phyloP scores from a whole-genome alignment of 768 basidiomycete genomes.

The Lactarius pseudohatsudake region DNA sequence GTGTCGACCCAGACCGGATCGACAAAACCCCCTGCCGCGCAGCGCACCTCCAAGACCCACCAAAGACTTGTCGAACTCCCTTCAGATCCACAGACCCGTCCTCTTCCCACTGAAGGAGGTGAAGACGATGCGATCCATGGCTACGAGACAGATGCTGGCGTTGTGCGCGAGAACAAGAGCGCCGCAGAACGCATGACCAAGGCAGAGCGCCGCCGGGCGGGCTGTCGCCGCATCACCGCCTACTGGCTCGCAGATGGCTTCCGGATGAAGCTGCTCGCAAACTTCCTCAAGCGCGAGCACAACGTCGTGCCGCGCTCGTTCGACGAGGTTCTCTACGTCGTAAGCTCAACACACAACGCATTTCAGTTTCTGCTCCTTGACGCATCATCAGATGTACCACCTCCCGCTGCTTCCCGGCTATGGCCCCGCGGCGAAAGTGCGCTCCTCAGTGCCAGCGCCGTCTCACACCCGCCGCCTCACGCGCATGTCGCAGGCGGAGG shows the following conservation, averaged over 20 bases:
- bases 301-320: slow-evolving; percentile 84
- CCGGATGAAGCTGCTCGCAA: slow-evolving; percentile 78
- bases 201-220: slow-evolving; percentile 76
- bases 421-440: slow-evolving; percentile 76
- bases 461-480: slow-evolving; percentile 53
- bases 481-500: slow-evolving; percentile 83
- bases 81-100: slow-evolving; percentile 84
- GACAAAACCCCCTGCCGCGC: slow-evolving; percentile 36
- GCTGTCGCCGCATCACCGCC: slow-evolving; percentile 80
- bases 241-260: slow-evolving; percentile 88
- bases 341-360: slow-evolving; percentile 35
- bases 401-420: slow-evolving; percentile 91
- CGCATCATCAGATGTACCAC: slow-evolving; percentile 73
- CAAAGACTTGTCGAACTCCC: slow-evolving; percentile 91
- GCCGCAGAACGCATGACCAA: slow-evolving; percentile 89
- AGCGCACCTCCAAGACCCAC: slow-evolving; percentile 86
- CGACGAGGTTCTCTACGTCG: slow-evolving; percentile 92
- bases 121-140: slow-evolving; percentile 52
- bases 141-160: slow-evolving; percentile 61
- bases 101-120: slow-evolving; percentile 41
- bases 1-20: not conserved
- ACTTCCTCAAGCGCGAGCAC: slow-evolving; percentile 90
- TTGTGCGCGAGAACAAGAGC: slow-evolving; percentile 60
- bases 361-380: not conserved
- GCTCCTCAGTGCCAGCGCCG: slow-evolving; percentile 72